Conservation (phyloP, 2,329 filamentous ascomycete genomes). For the Aspergillus niger region DNA sequence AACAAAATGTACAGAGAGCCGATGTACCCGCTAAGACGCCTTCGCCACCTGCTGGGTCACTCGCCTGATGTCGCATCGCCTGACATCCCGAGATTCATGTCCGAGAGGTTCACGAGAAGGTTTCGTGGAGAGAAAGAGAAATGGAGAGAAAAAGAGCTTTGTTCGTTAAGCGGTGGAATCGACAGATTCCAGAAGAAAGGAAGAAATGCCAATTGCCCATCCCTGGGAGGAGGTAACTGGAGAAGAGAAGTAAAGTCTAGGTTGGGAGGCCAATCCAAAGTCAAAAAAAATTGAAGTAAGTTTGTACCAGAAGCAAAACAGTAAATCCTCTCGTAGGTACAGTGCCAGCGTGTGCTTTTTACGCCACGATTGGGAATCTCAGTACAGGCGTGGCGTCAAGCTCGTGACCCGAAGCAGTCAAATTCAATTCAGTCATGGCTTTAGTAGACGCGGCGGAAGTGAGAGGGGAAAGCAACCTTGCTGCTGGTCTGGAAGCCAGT, state of each 20-base stretch:
- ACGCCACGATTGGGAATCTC: conserved; percentile 22
- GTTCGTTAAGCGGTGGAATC: conserved; percentile 17
- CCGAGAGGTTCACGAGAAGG: conserved; percentile 6
- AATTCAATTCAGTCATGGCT: conserved; percentile 11
- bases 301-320: conserved; percentile 26
- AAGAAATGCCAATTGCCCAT: conserved; percentile 10
- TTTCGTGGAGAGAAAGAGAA: conserved; percentile 4
- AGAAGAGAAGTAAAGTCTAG: conserved; percentile 16
- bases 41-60: background rate
- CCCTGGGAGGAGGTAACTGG: conserved; percentile 2
- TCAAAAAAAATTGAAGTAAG: conserved; percentile 4
- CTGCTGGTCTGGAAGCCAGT: conserved; percentile 37
- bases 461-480: conserved; percentile 23
- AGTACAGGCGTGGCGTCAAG: conserved; percentile 17
- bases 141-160: conserved; percentile 13
- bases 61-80: background rate
- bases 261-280: conserved; percentile 1
- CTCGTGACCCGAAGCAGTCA: background rate
- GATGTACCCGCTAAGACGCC: background rate
- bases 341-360: conserved; percentile 26
- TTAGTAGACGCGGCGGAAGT: conserved; percentile 31
- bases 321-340: conserved; percentile 26
- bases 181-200: conserved; percentile 7
- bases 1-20: conserved; percentile 5
- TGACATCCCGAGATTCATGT: conserved; percentile 16